Evolutionary conservation across 2,329 filamentous ascomycete genomes (phyloP), one percentile per base, ranked within the genome.

Genomic region (Didymella keratinophila): DNA sequence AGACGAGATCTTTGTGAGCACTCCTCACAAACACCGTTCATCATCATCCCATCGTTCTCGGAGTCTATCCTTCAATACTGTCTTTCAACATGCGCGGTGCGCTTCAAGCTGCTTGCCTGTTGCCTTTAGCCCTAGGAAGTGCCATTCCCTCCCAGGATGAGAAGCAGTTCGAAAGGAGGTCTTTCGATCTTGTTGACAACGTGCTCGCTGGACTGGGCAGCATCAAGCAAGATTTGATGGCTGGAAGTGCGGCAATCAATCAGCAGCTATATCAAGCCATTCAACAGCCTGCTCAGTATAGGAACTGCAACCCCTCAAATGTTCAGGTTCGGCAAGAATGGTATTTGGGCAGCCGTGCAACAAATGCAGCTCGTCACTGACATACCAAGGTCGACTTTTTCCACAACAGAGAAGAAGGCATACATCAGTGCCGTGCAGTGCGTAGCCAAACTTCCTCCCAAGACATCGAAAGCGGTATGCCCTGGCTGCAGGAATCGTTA

Each of bases 261-360:
- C 69, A 72, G 58, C 67, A 70, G 41, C 59, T 69, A 6, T 71
- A 67, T 39, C 69, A 72, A 52, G 66, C 66, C 34, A 62, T 53
- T 6, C 57, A 64, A 25, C 51, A 70, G 49, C 44, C 47, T 21
- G 56, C 50, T 11, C 71, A 66, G 41, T 68, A 65, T 56, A 65
- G 65, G 32, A 71, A 64, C 20, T 80, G 78, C 58, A 79, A 72
- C 11, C 62, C 78, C 5, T 52, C 69, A 8, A 82, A 78, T 55
- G 72, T 76, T 12, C 66, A 68, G 12, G 66, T 80, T 4, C 71
- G 81, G 41, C 71, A 72, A 56, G 80, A 83, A 70, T 83, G 81
- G 81, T 79, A 56, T 27, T 59, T 47, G 4, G 8, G 14, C 5
- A 6, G 37, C 20, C 37, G 11, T 14, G 6, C 6, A 8, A 9